Conservation (phyloP, 78 protist genomes). For the Dictyostelium capitatum region DNA sequence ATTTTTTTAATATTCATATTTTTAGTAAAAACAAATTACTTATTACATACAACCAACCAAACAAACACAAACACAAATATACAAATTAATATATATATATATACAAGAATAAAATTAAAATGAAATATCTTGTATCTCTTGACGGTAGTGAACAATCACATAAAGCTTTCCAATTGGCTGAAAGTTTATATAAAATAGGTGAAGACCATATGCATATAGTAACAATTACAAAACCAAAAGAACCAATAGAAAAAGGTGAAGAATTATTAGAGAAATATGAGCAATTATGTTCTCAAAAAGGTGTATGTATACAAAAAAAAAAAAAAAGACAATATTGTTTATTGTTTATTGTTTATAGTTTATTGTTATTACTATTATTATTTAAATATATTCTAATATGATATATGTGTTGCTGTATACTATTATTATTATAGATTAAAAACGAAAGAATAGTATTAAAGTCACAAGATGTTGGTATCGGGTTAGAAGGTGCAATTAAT, state of each 20-base stretch:
- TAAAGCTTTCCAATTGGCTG: constrained; percentile 28
- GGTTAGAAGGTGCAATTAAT: constrained; percentile 11
- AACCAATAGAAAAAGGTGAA: constrained; percentile 24
- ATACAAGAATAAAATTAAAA: neutral
- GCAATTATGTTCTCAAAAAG: constrained; percentile 5
- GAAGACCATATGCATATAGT: constrained; percentile 27
- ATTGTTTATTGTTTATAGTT: neutral
- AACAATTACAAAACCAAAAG: constrained; percentile 16
- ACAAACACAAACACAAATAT: neutral
- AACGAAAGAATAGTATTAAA: constrained; percentile 45
- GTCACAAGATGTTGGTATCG: neutral
- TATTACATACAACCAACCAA: neutral
- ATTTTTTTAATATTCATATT: neutral
- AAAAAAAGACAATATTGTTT: no score
- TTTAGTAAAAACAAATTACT: neutral
- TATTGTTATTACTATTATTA: neutral
- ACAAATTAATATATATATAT: neutral
- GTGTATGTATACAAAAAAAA: constrained; percentile 15
- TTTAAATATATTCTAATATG: neutral
- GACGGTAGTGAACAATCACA: constrained; percentile 42
- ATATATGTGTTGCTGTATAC: no score
- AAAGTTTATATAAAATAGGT: constrained; percentile 19
- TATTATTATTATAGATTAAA: constrained; percentile 32
- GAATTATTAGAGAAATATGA: constrained; percentile 26
- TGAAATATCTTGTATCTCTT: constrained; percentile 32